phyloP scores from a whole-genome alignment of 345 rosid species.

The Arabis hirsuta region DNA sequence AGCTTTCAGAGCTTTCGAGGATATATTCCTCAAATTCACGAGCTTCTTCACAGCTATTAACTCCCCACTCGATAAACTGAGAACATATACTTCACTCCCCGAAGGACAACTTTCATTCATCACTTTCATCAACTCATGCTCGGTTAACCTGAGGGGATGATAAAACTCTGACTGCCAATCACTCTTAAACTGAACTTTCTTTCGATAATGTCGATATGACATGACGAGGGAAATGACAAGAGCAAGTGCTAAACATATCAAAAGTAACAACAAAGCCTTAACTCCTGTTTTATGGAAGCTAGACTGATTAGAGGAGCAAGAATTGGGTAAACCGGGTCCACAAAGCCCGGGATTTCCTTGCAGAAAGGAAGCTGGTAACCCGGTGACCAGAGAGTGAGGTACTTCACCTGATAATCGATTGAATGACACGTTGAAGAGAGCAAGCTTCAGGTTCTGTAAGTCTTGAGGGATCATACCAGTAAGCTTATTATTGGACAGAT shows the following conservation, averaged over 20 bases:
- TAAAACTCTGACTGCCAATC: conserved; percentile 81
- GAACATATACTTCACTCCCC: conserved; percentile 57
- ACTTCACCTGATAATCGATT: conserved; percentile 78
- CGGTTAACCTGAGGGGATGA: conserved; percentile 78
- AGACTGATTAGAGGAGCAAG: conserved; percentile 57
- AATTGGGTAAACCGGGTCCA: conserved; percentile 72
- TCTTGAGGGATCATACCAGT: conserved; percentile 78
- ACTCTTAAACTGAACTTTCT: conserved; percentile 55
- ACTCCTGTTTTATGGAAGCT: conserved; percentile 47
- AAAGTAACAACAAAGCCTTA: conserved; percentile 54
- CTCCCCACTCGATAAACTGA: conserved; percentile 79
- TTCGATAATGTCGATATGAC: conserved; percentile 56
- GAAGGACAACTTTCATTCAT: conserved; percentile 72
- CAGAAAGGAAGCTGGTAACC: conserved; percentile 88
- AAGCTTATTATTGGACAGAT: conserved; percentile 80
- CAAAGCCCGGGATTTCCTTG: conserved; percentile 90
- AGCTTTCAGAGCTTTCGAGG: conserved; percentile 70
- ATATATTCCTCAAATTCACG: conserved; percentile 59
- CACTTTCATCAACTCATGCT: conserved; percentile 63
- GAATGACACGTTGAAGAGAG: conserved; percentile 86
- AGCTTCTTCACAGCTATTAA: conserved; percentile 78
- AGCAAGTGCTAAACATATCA: conserved; percentile 71
- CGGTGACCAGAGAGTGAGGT: conserved; percentile 71
- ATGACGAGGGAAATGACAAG: conserved; percentile 51
- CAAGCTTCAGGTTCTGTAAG: conserved; percentile 85